Percentiles rank a stretch among this genome's conserved stretches.
These are phyloP conservation scores for Leptographium flavum DNA, from an alignment of 2,329 filamentous ascomycete genomes.

Conservation along the genomic window DNA sequence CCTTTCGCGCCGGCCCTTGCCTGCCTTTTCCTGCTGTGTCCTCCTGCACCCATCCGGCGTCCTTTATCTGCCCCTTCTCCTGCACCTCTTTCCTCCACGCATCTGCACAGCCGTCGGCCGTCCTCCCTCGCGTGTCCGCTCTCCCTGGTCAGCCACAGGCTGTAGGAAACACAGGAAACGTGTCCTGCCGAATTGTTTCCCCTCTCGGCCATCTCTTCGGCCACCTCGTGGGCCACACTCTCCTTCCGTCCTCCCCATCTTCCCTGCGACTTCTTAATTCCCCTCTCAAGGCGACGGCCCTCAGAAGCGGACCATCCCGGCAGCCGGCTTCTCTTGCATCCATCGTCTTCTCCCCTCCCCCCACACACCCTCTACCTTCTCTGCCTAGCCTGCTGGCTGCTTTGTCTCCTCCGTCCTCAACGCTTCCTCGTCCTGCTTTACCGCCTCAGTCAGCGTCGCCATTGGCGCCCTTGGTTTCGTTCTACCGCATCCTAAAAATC, in stretches of 20 bases:
- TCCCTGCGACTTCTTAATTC: background rate
- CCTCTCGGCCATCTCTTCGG: background rate
- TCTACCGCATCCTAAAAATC: background rate
- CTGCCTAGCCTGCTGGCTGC: background rate
- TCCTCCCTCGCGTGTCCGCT: background rate
- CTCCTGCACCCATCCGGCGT: background rate
- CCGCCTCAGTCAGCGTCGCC: background rate
- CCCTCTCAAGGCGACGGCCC: background rate
- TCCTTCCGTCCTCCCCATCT: background rate
- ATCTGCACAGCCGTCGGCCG: background rate
- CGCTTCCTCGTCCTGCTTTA: background rate
- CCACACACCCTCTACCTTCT: conserved; percentile 1
- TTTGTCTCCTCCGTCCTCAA: background rate
- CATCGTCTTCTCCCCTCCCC: background rate
- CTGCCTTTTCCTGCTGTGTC: background rate
- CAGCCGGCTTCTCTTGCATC: background rate
- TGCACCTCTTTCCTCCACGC: background rate
- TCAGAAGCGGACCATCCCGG: background rate
- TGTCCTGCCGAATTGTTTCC: background rate
- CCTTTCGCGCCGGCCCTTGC: conserved; percentile 2
- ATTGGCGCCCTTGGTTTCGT: background rate
- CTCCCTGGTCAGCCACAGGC: background rate
- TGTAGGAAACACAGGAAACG: background rate
- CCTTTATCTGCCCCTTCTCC: background rate
- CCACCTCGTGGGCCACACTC: background rate